Conservation (phyloP, 2,329 filamentous ascomycete species). For the Myotisia sp. region DNA sequence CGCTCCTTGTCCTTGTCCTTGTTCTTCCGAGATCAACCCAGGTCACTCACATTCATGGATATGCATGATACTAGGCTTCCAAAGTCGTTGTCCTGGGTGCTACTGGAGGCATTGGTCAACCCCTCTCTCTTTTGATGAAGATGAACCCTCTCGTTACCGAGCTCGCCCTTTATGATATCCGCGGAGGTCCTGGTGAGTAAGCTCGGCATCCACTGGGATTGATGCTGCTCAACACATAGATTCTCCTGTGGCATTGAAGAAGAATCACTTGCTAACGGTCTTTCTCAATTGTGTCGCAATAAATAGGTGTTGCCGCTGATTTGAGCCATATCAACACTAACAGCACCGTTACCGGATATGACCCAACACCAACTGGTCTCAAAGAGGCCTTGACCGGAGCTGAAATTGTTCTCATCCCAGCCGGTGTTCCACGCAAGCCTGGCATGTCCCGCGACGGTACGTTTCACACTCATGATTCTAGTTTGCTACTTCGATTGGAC, state of each 20-base stretch:
- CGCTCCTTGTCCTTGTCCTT: conserved; percentile 4
- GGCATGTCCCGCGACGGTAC: conserved; percentile 94
- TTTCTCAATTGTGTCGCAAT: too few species aligned
- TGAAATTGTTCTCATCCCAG: conserved; percentile 93
- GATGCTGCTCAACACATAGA: too few species aligned
- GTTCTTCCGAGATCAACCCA: not conserved
- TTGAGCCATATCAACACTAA: conserved; percentile 99
- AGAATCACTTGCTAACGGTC: conserved; percentile 13
- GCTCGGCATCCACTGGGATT: conserved; percentile 4
- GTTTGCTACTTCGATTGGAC: not conserved
- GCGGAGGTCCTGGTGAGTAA: conserved; percentile 70
- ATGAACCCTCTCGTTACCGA: conserved; percentile 89
- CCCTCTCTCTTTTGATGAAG: conserved; percentile 94
- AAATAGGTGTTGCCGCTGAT: conserved; percentile 85
- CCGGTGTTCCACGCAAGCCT: conserved; percentile 96
- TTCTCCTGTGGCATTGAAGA: too few species aligned
- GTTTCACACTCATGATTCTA: conserved; percentile 12
- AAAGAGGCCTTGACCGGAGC: conserved; percentile 66
- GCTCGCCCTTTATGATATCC: conserved; percentile 96
- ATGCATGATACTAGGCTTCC: conserved; percentile 52
- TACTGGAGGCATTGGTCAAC: conserved; percentile 94
- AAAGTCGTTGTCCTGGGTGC: conserved; percentile 97
- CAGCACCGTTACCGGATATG: conserved; percentile 82
- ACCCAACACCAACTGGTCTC: conserved; percentile 61
- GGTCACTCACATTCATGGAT: not conserved